Conservation (phyloP, 2,329 filamentous ascomycete species). For the Aspergillus sp. region DNA sequence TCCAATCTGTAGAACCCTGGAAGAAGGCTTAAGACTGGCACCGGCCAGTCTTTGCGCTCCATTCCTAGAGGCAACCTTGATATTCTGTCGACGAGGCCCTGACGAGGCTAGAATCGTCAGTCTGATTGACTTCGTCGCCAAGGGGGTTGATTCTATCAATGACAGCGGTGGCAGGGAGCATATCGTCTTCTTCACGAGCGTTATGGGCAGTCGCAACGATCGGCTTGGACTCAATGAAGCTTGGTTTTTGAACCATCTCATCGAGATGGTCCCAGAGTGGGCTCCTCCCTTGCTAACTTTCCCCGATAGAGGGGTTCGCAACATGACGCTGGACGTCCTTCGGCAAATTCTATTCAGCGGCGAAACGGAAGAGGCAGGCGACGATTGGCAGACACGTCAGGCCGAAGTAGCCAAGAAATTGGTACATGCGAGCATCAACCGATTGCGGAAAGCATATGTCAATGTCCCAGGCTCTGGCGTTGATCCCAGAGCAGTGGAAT, state of each 20-base stretch:
- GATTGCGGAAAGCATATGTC: constrained; percentile 36
- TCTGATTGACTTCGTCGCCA: constrained; percentile 46
- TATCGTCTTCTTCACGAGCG: constrained; percentile 53
- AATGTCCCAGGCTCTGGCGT: constrained; percentile 27
- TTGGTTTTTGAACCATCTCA: constrained; percentile 38
- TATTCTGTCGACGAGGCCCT: constrained; percentile 52
- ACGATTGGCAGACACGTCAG: constrained; percentile 31
- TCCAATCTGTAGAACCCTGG: constrained; percentile 56
- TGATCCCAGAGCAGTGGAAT: constrained; percentile 39
- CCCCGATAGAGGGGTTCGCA: constrained; percentile 49
- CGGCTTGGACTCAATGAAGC: constrained; percentile 34
- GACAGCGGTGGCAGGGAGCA: constrained; percentile 52
- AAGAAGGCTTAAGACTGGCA: constrained; percentile 56
- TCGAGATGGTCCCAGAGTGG: constrained; percentile 51
- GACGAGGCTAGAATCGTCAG: constrained; percentile 39
- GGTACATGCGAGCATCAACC: constrained; percentile 34
- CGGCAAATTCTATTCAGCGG: constrained; percentile 45
- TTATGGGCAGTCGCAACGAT: constrained; percentile 50
- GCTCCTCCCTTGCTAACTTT: constrained; percentile 56
- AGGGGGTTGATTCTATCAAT: constrained; percentile 52
- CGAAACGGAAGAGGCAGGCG: constrained; percentile 31
- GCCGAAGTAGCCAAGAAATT: constrained; percentile 35
- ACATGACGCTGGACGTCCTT: constrained; percentile 47
- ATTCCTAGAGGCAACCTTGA: constrained; percentile 59
- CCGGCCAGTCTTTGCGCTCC: constrained; percentile 52